phyloP scores from a whole-genome alignment of 2,329 filamentous ascomycete species.

The Onygenales sp. region DNA sequence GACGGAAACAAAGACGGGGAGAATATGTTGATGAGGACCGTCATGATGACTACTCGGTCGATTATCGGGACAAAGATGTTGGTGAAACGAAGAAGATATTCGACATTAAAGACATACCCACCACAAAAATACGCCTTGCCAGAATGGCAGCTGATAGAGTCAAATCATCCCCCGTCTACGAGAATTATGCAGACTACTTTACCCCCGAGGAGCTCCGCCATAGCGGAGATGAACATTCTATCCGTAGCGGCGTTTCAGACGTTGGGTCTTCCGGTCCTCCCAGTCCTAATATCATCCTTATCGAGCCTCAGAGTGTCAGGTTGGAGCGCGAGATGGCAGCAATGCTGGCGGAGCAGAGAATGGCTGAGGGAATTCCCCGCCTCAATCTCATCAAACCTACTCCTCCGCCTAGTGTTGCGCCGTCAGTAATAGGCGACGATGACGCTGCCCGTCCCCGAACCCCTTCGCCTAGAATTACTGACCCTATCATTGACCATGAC shows the following conservation, averaged over 20 bases:
- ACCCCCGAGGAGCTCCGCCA: constrained; percentile 30
- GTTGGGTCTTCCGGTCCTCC: constrained; percentile 10
- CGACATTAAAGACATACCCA: neutral
- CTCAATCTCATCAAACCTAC: constrained; percentile 51
- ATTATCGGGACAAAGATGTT: constrained; percentile 9
- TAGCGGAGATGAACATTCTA: constrained; percentile 27
- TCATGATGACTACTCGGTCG: constrained; percentile 9
- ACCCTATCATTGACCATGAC: neutral
- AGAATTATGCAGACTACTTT: constrained; percentile 35
- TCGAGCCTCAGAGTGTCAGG: constrained; percentile 20
- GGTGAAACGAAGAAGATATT: neutral
- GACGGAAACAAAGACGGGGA: constrained; percentile 30
- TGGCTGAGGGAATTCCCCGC: constrained; percentile 31
- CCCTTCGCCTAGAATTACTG: neutral
- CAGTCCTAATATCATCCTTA: constrained; percentile 23
- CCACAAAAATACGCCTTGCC: constrained; percentile 12
- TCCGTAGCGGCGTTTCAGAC: constrained; percentile 6
- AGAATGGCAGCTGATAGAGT: constrained; percentile 23
- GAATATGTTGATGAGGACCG: neutral
- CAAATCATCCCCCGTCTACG: constrained; percentile 26
- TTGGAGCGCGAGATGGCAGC: constrained; percentile 13
- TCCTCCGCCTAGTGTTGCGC: constrained; percentile 41
- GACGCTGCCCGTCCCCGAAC: neutral
- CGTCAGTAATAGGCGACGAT: constrained; percentile 24
- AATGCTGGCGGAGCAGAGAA: constrained; percentile 11